Conservation (phyloP, 352 stramenopile genomes). For the Pythium dissotocum region DNA sequence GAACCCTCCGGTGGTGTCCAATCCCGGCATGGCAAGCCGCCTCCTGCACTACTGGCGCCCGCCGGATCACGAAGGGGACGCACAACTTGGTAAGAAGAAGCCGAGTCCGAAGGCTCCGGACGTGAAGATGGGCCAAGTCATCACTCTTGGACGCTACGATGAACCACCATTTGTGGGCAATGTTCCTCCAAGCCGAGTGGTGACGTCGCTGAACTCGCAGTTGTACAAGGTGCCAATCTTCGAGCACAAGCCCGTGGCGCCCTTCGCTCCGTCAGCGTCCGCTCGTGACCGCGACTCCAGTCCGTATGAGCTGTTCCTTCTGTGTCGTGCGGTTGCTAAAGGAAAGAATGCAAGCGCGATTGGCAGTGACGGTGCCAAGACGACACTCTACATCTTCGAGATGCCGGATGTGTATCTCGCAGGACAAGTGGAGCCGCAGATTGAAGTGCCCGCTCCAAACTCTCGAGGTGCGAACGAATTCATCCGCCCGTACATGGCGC, state of each 20-base stretch:
- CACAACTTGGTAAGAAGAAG: slow-evolving; percentile 69
- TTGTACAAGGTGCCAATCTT: slow-evolving; percentile 86
- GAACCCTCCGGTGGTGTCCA: slow-evolving; percentile 75
- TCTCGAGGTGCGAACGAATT: slow-evolving; percentile 82
- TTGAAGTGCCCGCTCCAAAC: slow-evolving; percentile 80
- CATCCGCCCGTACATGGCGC: slow-evolving; percentile 86
- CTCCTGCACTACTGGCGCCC: slow-evolving; percentile 85
- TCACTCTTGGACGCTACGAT: slow-evolving; percentile 75
- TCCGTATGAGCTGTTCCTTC: slow-evolving; percentile 64
- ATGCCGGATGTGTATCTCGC: slow-evolving; percentile 74
- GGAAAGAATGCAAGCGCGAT: slow-evolving; percentile 53
- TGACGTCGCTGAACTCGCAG: slow-evolving; percentile 83
- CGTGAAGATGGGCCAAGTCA: slow-evolving; percentile 79
- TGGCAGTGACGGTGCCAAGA: slow-evolving; percentile 39
- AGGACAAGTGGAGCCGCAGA: slow-evolving; percentile 80
- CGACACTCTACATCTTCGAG: slow-evolving; percentile 76
- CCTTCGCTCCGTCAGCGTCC: slow-evolving; percentile 45
- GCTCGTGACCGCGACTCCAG: slow-evolving; percentile 34
- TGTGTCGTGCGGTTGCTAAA: slow-evolving; percentile 74
- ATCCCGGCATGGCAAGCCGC: slow-evolving; percentile 79
- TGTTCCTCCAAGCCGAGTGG: slow-evolving; percentile 67
- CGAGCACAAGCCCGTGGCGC: slow-evolving; percentile 55
- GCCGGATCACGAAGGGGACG: slow-evolving; percentile 48
- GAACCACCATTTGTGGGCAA: slow-evolving; percentile 83
- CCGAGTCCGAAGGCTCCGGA: slow-evolving; percentile 73